Percentiles rank a stretch among this genome's conserved stretches.
phyloP scores from a whole-genome alignment of 768 basidiomycete genomes.

The Galerina sulciceps region DNA sequence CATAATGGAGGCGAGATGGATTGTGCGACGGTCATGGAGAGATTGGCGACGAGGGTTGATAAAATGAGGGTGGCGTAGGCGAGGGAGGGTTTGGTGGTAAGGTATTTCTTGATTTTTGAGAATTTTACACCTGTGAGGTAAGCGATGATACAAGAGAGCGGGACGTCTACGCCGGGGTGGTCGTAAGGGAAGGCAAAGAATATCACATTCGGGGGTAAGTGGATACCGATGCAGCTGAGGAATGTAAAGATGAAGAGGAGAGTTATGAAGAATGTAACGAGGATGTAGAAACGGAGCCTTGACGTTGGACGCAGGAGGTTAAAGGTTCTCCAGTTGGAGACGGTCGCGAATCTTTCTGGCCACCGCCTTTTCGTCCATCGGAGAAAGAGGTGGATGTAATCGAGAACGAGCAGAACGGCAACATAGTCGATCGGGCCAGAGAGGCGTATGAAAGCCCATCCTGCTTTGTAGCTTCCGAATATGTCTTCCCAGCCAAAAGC shows the following conservation, averaged over 20 bases:
- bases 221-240: conserved; percentile 2
- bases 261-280: conserved; percentile 12
- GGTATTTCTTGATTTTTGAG: conserved; percentile 9
- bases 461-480: conserved; percentile 12
- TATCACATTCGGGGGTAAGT: neutral
- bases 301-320: neutral
- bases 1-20: neutral
- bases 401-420: conserved; percentile 13
- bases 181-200: conserved; percentile 4
- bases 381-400: conserved; percentile 8
- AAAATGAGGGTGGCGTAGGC: neutral
- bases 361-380: conserved; percentile 1
- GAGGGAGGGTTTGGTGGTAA: neutral
- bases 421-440: conserved; percentile 20
- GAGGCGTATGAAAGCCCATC: neutral
- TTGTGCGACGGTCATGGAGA: conserved; percentile 3
- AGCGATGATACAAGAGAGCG: conserved; percentile 19
- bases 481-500: conserved; percentile 5
- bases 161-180: conserved; percentile 16
- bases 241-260: conserved; percentile 6
- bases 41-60: neutral
- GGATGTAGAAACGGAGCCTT: neutral
- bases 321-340: neutral
- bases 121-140: conserved; percentile 15
- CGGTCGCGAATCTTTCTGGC: neutral